Evolutionary conservation across 345 rosid species (phyloP), one percentile per base, ranked within the genome.

Genomic region (Lepidium aucheri): DNA sequence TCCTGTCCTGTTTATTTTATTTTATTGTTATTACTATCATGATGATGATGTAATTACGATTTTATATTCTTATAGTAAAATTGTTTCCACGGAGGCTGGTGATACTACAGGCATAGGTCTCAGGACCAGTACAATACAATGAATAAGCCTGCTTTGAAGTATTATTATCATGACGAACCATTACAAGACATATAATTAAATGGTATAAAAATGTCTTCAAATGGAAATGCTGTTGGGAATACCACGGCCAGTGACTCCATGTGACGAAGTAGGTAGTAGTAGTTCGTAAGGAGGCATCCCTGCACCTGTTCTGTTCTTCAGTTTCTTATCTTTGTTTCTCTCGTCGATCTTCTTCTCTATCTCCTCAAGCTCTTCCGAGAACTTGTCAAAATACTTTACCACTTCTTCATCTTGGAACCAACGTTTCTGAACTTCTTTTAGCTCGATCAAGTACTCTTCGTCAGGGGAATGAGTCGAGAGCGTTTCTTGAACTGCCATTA

Each of bases 401-500:
- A 93, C 79, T 50, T 84, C 71, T 32, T 53, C 72, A 60, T 93
- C 97, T 44, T 77, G 78, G 68, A 82, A 84, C 97, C 98, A 90
- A 34, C 79, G 84, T 46, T 80, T 72, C 35, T 83, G 85, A 3
- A 78, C 74, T 22, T 80, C 83, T 74, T 53, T 81, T 54, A 70
- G 61, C 69, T 89, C 74, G 7, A 86, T 93, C 71, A 89, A 53
- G 70, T 89, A 92, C 84, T 92, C 98, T 73, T 93, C 98, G 7
- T 93, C 97, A 0, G 85, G 63, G 1, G 98, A 86, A 71, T 93
- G 98, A 17, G 97, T 90, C 1, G 97, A 93, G 36, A 93, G 78
- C 0, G 97, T 84, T 67, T 93, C 86, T 70, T 93, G 98, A 8
- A 85, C 97, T 1, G 98, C 98, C 98, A 93, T 93, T 59, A 93